Percentiles rank a stretch among this genome's conserved stretches.
These are phyloP conservation scores for Quercus lobata DNA, from an alignment of 331 rosid genomes.

Conservation along the genomic window DNA sequence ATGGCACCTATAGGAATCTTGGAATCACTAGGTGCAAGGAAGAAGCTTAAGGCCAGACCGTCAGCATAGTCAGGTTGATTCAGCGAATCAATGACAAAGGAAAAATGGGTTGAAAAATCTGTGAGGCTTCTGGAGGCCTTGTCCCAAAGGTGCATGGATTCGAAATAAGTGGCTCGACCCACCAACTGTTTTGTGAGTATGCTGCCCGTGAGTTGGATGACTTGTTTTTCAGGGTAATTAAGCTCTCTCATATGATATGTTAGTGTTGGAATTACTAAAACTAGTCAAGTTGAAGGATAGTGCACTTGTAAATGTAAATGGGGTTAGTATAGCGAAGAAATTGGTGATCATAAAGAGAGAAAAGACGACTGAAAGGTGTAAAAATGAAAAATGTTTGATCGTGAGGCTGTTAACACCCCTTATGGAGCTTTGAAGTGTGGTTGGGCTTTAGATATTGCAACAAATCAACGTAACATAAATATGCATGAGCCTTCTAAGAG, in stretches of 20 bases:
- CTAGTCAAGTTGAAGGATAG: slow-evolving; percentile 30
- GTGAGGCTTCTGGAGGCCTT: slow-evolving; percentile 20
- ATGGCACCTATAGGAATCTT: not conserved
- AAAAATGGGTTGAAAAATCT: slow-evolving; percentile 26
- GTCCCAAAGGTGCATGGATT: slow-evolving; percentile 36
- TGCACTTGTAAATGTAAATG: not conserved
- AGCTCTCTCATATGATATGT: slow-evolving; percentile 23
- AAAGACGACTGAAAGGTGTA: not conserved
- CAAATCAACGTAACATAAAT: too few species aligned
- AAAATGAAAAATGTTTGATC: not conserved
- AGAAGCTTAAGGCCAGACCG: slow-evolving; percentile 20
- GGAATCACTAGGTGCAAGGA: slow-evolving; percentile 15
- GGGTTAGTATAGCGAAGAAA: slow-evolving; percentile 9
- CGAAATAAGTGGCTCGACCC: slow-evolving; percentile 37
- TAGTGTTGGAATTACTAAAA: slow-evolving; percentile 10
- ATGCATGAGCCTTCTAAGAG: too few species aligned
- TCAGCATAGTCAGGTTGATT: not conserved
- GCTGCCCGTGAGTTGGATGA: slow-evolving; percentile 25
- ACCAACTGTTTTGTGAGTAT: not conserved
- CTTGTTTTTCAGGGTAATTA: not conserved
- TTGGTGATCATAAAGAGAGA: not conserved
- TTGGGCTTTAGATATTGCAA: too few species aligned
- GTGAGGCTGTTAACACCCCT: not conserved
- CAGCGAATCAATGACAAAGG: slow-evolving; percentile 19
- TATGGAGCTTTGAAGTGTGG: too few species aligned